Evolutionary conservation across 257 asterid species (phyloP).

Genomic region (Capsicum baccatum): DNA sequence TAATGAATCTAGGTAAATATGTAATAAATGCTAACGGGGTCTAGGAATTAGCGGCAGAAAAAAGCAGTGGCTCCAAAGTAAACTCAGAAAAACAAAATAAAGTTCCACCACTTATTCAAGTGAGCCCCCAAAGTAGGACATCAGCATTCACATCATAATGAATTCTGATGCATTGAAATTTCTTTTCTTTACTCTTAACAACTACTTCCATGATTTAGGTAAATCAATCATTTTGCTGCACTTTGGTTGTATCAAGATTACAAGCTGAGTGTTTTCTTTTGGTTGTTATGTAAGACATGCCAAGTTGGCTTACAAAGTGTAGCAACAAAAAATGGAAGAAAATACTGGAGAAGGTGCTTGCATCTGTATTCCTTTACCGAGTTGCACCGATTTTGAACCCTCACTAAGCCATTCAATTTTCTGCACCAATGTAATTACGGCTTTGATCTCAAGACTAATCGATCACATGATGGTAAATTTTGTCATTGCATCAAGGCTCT

Average conservation of each 20-base stretch:
- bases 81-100: constrained; percentile 43
- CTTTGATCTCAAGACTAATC: neutral
- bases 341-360: neutral
- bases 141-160: constrained; percentile 42
- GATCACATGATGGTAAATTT: neutral
- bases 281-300: neutral
- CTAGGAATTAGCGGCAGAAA: constrained; percentile 35
- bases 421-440: neutral
- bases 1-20: constrained; percentile 37
- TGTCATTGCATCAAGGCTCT: neutral
- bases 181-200: constrained; percentile 29
- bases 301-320: neutral
- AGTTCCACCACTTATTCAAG: constrained; percentile 45
- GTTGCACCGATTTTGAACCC: neutral
- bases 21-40: constrained; percentile 39
- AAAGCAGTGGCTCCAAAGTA: constrained; percentile 56
- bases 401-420: neutral
- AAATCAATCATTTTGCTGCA: neutral
- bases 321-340: constrained; percentile 18
- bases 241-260: constrained; percentile 9
- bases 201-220: neutral
- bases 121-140: constrained; percentile 38
- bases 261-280: neutral
- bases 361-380: neutral
- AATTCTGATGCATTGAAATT: constrained; percentile 40